Evolutionary conservation across 345 rosid genomes (phyloP), one percentile per base, ranked within the genome.

Genomic region (Cardamine chenopodiifolia): DNA sequence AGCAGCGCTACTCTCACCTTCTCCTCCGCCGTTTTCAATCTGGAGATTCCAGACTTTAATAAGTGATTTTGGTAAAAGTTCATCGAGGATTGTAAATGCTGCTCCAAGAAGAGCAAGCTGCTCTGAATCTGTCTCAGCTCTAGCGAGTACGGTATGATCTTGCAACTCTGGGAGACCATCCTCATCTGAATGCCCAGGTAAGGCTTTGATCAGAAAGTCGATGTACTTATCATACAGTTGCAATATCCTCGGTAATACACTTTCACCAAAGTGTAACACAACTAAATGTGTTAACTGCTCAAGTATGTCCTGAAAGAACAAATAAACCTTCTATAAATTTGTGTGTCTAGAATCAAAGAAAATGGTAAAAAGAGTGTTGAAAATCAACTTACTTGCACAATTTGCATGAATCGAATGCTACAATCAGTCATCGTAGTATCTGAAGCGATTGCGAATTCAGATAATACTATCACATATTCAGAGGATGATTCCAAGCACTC

Each of bases 111-210:
- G 88, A 19, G 93, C 89, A 74, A 95, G 97, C 79, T 90, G 92
- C 78, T 95, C 92, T 0, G 96, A 83, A 78, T 95, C 99, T 1
- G 97, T 95, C 85, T 92, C 98, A 73, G 90, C 93, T 84, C 93
- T 85, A 60, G 89, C 87, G 10, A 85, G 85, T 73, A 85, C 73
- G 29, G 66, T 79, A 48, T 45, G 44, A 66, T 90, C 97, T 83
- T 92, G 91, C 62, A 89, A 85, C 82, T 92, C 99, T 0, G 85
- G 79, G 25, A 90, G 88, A 80, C 78, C 86, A 71, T 95, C 98
- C 52, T 95, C 99, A 54, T 95, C 98, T 5, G 92, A 85, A 49
- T 97, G 93, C 62, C 96, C 90, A 19, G 97, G 97, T 47, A 95
- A 81, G 77, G 92, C 90, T 80, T 88, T 89, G 80, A 83, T 84